Conservation (phyloP, 2,329 filamentous ascomycete genomes). For the Aureobasidium mangrovei region DNA sequence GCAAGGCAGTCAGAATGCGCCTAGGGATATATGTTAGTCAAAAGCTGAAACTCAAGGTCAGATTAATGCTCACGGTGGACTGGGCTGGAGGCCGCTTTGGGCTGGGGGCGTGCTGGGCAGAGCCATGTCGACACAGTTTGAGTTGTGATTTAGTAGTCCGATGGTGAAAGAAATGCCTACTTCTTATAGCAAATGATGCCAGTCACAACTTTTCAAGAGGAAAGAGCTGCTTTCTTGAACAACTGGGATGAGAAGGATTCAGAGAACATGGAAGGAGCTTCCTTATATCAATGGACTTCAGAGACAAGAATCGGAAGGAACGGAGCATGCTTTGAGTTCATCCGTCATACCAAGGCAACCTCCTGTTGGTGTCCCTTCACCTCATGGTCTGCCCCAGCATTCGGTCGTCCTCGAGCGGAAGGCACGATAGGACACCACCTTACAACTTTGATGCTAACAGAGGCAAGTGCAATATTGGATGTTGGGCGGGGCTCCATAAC, state of each 20-base stretch:
- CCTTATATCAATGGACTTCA: no score
- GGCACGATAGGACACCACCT: neutral
- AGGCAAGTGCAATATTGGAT: neutral
- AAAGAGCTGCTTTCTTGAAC: no score
- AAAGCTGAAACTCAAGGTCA: no score
- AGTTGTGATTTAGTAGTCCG: neutral
- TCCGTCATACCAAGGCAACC: neutral
- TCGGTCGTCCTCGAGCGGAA: neutral
- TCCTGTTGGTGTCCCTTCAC: neutral
- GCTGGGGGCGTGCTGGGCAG: neutral
- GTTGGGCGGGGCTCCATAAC: neutral
- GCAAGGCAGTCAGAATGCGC: neutral
- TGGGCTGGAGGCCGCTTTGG: neutral
- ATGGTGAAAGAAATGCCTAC: no score
- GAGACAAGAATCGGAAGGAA: no score
- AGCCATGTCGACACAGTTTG: neutral
- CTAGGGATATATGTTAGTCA: neutral
- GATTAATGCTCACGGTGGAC: neutral
- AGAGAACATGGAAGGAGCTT: no score
- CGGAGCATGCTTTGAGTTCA: neutral
- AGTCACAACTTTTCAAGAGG: no score
- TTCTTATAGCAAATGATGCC: no score
- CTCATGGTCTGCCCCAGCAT: no score
- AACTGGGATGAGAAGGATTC: no score
- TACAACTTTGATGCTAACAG: neutral